A percentile compares a stretch with the other conserved stretches of the same genome.
Conservation (phyloP, 75 land plant species). For the Selaginella tamariscina region DNA sequence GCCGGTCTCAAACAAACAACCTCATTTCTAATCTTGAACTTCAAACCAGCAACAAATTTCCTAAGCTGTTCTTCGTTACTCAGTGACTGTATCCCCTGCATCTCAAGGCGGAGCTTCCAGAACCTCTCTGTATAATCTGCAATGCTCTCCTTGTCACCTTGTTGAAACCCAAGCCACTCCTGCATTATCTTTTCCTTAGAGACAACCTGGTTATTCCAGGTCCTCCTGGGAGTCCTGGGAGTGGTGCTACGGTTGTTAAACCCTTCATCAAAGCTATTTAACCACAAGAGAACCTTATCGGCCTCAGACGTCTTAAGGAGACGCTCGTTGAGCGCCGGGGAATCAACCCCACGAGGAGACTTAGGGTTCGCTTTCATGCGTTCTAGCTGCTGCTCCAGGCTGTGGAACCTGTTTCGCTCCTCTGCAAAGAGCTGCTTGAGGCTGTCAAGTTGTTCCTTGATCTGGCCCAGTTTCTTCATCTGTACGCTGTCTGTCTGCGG, state of each 20-base stretch:
- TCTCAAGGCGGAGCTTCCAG: not conserved
- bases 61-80: not conserved
- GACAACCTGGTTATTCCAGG: not conserved
- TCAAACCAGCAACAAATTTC: not conserved
- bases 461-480: not conserved
- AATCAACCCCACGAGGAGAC: not conserved
- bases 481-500: not conserved
- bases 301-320: not conserved
- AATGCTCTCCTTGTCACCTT: not conserved
- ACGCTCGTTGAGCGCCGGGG: not conserved
- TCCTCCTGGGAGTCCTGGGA: not conserved
- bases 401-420: not conserved
- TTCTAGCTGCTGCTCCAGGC: not conserved
- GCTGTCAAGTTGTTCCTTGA: not conserved
- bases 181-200: not conserved
- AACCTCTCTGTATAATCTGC: not conserved
- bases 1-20: not conserved
- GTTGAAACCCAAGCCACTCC: not conserved
- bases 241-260: not conserved
- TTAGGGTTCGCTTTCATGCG: not conserved
- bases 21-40: not conserved
- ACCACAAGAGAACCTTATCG: not conserved
- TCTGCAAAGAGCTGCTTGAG: not conserved
- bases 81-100: not conserved
- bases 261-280: not conserved